These are phyloP conservation scores for Solanum pennellii DNA, from an alignment of 257 asterid genomes.

Conservation along the genomic window DNA sequence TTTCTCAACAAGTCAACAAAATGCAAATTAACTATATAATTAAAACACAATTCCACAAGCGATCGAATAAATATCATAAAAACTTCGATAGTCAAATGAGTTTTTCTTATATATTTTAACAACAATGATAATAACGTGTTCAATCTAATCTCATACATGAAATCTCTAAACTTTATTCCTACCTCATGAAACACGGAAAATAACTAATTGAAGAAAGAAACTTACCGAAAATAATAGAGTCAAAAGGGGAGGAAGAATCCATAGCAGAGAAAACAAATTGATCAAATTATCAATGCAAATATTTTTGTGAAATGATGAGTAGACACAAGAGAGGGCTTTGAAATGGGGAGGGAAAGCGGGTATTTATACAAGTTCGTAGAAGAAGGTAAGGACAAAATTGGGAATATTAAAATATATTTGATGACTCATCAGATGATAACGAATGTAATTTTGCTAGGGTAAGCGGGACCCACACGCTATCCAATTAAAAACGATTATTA, in stretches of 20 bases:
- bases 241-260: conserved; percentile 27
- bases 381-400: neutral
- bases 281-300: neutral
- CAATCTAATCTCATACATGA: too few species aligned
- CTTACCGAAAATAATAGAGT: conserved; percentile 22
- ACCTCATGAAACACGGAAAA: neutral
- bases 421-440: conserved; percentile 1
- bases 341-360: neutral
- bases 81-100: too few species aligned
- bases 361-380: neutral
- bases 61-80: neutral
- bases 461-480: neutral
- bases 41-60: neutral
- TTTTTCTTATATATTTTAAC: too few species aligned
- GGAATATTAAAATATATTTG: neutral
- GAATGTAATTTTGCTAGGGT: neutral
- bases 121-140: too few species aligned
- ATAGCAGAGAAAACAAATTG: neutral
- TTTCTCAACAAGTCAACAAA: neutral
- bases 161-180: neutral
- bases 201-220: neutral
- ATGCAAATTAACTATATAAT: neutral
- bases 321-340: neutral
- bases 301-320: neutral
- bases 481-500: neutral